Evolutionary conservation across 2,329 filamentous ascomycete genomes (phyloP).

Genomic region (Fusarium duplospermum): DNA sequence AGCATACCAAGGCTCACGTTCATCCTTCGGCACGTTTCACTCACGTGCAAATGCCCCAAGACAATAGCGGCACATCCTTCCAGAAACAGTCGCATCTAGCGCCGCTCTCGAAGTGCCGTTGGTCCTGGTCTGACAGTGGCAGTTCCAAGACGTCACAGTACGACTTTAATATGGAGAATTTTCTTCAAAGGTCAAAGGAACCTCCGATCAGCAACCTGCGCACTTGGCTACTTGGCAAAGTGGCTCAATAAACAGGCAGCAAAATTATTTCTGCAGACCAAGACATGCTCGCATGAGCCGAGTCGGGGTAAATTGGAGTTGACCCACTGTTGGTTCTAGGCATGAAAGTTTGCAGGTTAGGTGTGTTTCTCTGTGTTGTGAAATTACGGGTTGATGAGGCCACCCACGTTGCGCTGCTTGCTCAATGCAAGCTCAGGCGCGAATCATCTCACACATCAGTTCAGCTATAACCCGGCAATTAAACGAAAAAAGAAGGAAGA

Average conservation of each 20-base stretch:
- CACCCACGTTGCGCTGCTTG: no score
- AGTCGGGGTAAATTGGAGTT: conserved; percentile 16
- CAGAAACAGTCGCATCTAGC: not conserved
- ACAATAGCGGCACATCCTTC: not conserved
- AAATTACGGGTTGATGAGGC: no score
- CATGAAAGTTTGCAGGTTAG: not conserved
- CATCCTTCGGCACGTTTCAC: not conserved
- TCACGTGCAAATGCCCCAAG: not conserved
- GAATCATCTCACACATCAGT: not conserved
- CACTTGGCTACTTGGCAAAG: conserved; percentile 8
- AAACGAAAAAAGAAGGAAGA: not conserved
- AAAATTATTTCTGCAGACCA: conserved; percentile 25
- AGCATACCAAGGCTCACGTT: not conserved
- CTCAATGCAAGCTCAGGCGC: no score
- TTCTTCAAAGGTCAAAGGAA: not conserved
- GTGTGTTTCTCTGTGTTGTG: not conserved
- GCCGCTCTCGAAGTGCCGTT: not conserved
- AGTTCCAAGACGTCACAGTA: not conserved
- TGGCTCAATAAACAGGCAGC: conserved; percentile 24
- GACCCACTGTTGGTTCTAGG: not conserved
- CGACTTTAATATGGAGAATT: not conserved
- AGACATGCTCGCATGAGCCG: not conserved
- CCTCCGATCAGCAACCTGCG: not conserved
- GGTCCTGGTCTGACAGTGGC: not conserved
- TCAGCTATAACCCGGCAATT: not conserved